A percentile compares a stretch with the other conserved stretches of the same genome.
Conservation (phyloP, 139 green algal genomes). For the Coccomyxa sp. region DNA sequence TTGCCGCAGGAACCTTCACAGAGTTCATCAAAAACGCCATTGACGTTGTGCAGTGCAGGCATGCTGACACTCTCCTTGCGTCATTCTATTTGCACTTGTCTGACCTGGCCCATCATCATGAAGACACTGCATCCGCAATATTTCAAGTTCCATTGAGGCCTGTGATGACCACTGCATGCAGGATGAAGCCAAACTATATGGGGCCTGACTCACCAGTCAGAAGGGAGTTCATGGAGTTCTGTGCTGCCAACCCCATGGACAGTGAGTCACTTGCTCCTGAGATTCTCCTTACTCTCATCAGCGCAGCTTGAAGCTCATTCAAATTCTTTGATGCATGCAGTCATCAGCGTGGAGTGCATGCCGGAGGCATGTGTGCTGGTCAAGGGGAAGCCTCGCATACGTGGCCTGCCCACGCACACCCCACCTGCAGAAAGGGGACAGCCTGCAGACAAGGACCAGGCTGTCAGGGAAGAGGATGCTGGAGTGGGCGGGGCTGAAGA, state of each 20-base stretch:
- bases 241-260: not conserved
- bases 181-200: not conserved
- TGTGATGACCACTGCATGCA: not conserved
- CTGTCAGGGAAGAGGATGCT: not conserved
- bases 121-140: not conserved
- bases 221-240: constrained; percentile 4
- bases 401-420: not conserved
- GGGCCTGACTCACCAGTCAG: not conserved
- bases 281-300: not conserved
- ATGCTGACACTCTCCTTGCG: not conserved
- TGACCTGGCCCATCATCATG: not conserved
- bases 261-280: not conserved
- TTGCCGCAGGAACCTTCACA: not conserved
- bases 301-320: not conserved
- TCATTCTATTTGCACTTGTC: not conserved
- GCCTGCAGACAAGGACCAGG: not conserved
- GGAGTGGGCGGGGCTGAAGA: not conserved
- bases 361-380: constrained; percentile 1
- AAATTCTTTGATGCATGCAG: not conserved
- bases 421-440: too few relatives aligned
- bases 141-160: not conserved
- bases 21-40: not conserved
- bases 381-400: constrained; percentile 2
- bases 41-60: constrained; percentile 2
- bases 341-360: constrained; percentile 5